Evolutionary conservation across 2,329 filamentous ascomycete genomes (phyloP).

Genomic region (Neofusicoccum laricinum): DNA sequence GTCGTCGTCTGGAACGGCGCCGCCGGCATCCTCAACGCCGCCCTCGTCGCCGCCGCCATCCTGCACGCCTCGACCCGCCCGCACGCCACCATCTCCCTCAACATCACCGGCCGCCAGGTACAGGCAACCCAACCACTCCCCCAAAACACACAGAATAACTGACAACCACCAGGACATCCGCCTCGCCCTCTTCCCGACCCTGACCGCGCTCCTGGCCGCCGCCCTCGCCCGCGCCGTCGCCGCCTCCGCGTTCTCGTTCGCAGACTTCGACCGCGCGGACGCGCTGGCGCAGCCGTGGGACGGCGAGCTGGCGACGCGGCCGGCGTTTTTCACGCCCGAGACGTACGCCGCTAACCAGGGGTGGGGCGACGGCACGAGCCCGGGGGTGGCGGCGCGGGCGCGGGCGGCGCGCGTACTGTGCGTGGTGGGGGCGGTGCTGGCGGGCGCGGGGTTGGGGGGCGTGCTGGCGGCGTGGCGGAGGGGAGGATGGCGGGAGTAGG

Average conservation of each 20-base stretch:
- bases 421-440: conserved; percentile 28
- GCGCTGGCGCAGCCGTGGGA: neutral
- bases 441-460: conserved; percentile 33
- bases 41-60: neutral
- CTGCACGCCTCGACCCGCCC: no score
- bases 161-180: no score
- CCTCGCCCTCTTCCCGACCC: neutral
- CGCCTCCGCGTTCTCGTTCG: neutral
- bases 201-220: neutral
- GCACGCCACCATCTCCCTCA: no score
- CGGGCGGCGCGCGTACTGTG: conserved; percentile 24
- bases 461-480: conserved; percentile 19
- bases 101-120: no score
- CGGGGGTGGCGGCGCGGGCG: conserved; percentile 34
- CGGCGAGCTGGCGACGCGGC: neutral
- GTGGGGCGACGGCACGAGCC: neutral
- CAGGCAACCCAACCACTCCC: no score
- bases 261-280: neutral
- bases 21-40: neutral
- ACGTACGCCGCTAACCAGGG: neutral
- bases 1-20: neutral
- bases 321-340: neutral
- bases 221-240: neutral
- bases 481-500: neutral
- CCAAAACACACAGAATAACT: no score